Evolutionary conservation across 2,329 filamentous ascomycete genomes (phyloP), one percentile per base, ranked within the genome.

Genomic region (Colletotrichum scovillei): DNA sequence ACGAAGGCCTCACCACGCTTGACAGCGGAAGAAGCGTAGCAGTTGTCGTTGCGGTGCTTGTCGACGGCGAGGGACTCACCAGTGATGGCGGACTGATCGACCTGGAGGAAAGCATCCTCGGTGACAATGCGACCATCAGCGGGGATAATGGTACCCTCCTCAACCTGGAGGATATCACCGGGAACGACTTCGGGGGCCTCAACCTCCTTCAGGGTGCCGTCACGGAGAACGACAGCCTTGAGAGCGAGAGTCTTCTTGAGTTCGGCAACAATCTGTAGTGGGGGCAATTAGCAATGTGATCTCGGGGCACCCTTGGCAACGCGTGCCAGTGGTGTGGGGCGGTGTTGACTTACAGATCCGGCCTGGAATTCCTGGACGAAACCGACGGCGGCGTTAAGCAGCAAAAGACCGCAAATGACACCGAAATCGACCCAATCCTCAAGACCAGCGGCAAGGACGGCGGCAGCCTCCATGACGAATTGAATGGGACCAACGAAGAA

Each of bases 371-470:
- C 95, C 83, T 97, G 95, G 73, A 95, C 87, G 84, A 97, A 97
- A 85, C 95, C 94, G 76, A 97, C 95, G 76, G 85, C 86, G 55
- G 95, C 95, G 86, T 97, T 97, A 76, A 97, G 92, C 76, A 97
- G 82, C 11, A 97, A 89, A 63, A 97, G 88, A 80, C 86, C 94
- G 83, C 93, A 95, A 78, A 97, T 97, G 80, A 97, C 94, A 88
- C 94, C 95, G 80, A 97, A 96, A 86, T 97, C 95, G 76, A 97
- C 93, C 95, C 95, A 97, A 79, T 97, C 93, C 84, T 93, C 84
- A 55, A 97, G 90, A 91, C 93, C 94, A 75, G 93, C 94, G 81
- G 95, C 94, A 72, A 97, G 89, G 80, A 95, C 87, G 77, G 93
- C 93, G 75, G 94, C 93, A 84, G 91, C 89, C 91, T 96, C 94